Evolutionary conservation across 805 yeast genomes (phyloP).

Genomic region (Spathaspora girioi): DNA sequence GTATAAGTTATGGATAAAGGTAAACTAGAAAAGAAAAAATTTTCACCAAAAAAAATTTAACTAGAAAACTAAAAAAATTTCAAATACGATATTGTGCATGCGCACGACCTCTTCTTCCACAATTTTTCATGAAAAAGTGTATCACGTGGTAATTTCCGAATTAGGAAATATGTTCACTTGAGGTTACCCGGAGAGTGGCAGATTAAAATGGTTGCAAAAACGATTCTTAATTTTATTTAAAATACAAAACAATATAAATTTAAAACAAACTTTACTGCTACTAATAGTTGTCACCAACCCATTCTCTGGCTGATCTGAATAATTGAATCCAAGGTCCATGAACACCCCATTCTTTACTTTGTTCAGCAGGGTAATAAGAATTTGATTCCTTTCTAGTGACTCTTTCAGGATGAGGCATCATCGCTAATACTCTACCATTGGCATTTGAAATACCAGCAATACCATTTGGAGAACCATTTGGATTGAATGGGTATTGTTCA

Average conservation of each 20-base stretch:
- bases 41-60: background rate
- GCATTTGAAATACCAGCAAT: constrained; percentile 88
- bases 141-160: background rate
- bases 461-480: constrained; percentile 93
- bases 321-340: constrained; percentile 95
- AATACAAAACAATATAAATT: background rate
- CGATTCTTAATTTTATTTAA: background rate
- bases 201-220: background rate
- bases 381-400: constrained; percentile 82
- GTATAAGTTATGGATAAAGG: background rate
- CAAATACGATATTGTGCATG: constrained; percentile 4
- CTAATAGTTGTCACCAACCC: constrained; percentile 59
- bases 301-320: constrained; percentile 88
- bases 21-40: background rate
- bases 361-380: constrained; percentile 76
- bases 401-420: constrained; percentile 99
- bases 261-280: background rate
- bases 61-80: background rate
- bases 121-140: background rate
- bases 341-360: constrained; percentile 66
- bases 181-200: too few species aligned
- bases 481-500: constrained; percentile 86
- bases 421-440: constrained; percentile 91
- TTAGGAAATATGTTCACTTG: background rate
- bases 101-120: background rate